Evolutionary conservation across 768 basidiomycete genomes (phyloP), one percentile per base, ranked within the genome.

Genomic region (Pisolithus tinctorius): DNA sequence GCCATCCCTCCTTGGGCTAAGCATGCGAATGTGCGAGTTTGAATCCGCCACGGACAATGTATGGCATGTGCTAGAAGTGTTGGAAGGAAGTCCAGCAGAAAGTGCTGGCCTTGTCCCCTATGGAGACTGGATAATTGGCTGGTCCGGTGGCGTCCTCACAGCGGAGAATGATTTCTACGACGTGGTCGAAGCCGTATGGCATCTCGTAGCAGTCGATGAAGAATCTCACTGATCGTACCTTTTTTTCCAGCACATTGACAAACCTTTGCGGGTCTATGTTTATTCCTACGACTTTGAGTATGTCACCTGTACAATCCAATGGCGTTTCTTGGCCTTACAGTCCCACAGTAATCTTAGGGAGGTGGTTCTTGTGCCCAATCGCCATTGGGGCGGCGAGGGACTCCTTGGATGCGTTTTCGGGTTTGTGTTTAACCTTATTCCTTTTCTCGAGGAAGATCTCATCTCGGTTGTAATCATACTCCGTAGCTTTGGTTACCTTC

Each of bases 251-350:
- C 93, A 98, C 67, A 78, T 93, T 45, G 94, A 98, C 60, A 93
- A 93, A 68, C 92, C 95, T 8, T 68, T 98, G 26, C 78, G 93
- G 25, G 86, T 97, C 26, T 97, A 94, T 62, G 94, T 99, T 6
- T 99, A 98, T 69, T 96, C 93, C 13, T 84, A 91, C 56, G 95
- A 97, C 68, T 93, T 96, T 65, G 92, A 96, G 93, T 94, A 69
- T 48, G 91, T 74, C 29, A 50, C 44, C 45, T 43, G 16, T 14
- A 27, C 29, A 30, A 5, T 39, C 1, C 6, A 10, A 37, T 30
- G 48, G 49, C 25, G n/a, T 27, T 39, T 47, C 31, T 43, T 34
- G 29, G 46, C 37, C 61, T 59, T 29, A 60, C 38, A 2, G 44
- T 20, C 4, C 44, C 59, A 50, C 59, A 96, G 93, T 66, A 88